Percentiles rank a stretch among this genome's conserved stretches.
Evolutionary conservation across 345 rosid genomes (phyloP).

Genomic region (Moricandia arvensis): DNA sequence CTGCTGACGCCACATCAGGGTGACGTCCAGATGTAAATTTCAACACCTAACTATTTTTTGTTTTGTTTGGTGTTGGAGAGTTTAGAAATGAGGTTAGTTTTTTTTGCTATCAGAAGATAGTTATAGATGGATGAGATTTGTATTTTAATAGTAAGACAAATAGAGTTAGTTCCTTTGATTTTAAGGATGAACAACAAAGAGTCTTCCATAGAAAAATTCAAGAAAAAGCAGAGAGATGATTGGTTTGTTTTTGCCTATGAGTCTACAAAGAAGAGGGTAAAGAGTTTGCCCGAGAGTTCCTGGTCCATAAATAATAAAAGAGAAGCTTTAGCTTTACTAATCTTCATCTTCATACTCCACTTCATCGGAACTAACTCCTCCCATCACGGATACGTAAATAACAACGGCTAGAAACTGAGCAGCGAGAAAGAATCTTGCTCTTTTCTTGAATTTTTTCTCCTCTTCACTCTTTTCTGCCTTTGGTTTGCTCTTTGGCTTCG

Average conservation of each 20-base stretch:
- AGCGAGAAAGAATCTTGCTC: slow-evolving; percentile 73
- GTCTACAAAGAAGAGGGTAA: slow-evolving; percentile 8
- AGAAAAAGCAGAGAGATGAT: background rate
- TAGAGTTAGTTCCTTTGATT: slow-evolving; percentile 25
- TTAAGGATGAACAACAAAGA: background rate
- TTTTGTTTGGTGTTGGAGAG: slow-evolving; percentile 7
- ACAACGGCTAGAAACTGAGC: slow-evolving; percentile 72
- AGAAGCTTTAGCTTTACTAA: slow-evolving; percentile 29
- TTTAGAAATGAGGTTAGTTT: too few species aligned
- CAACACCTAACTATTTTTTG: too few species aligned
- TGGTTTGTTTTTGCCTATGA: background rate
- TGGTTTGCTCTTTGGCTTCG: slow-evolving; percentile 67
- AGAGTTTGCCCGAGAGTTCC: slow-evolving; percentile 11
- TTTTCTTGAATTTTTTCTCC: slow-evolving; percentile 74
- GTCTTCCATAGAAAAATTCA: background rate
- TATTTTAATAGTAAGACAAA: slow-evolving; percentile 18
- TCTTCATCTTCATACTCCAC: slow-evolving; percentile 58
- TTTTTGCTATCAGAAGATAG: too few species aligned
- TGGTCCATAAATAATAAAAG: background rate
- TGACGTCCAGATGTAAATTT: too few species aligned
- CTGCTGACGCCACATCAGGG: background rate
- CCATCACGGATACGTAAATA: slow-evolving; percentile 74
- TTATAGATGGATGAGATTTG: slow-evolving; percentile 21
- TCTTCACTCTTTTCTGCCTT: slow-evolving; percentile 79
- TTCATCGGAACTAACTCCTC: slow-evolving; percentile 61